These are phyloP conservation scores for Camillea tinctor DNA, from an alignment of 2,329 filamentous ascomycete genomes.

Conservation along the genomic window DNA sequence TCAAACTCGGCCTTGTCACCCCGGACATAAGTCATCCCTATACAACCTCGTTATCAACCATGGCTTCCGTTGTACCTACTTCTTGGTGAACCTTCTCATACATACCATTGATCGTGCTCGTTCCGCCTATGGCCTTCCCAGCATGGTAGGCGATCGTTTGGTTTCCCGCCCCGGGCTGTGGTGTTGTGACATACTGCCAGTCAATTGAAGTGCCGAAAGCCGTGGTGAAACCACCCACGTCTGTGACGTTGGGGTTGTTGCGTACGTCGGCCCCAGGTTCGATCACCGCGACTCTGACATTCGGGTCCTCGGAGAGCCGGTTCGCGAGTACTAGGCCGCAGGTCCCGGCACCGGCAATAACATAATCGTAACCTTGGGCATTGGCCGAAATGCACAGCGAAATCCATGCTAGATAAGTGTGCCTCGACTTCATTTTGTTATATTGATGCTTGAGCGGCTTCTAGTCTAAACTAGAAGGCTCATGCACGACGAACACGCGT, in stretches of 20 bases:
- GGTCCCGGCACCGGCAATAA: constrained; percentile 39
- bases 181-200: constrained; percentile 35
- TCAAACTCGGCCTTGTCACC: constrained; percentile 42
- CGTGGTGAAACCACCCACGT: constrained; percentile 26
- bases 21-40: constrained; percentile 47
- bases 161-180: constrained; percentile 32
- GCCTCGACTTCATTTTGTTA: constrained; percentile 8
- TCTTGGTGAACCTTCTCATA: not conserved
- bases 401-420: constrained; percentile 4
- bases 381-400: not conserved
- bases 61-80: not conserved
- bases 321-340: constrained; percentile 38
- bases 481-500: not conserved
- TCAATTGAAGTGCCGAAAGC: constrained; percentile 32
- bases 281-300: constrained; percentile 35
- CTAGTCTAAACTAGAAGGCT: not conserved
- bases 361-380: constrained; percentile 34
- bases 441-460: not conserved
- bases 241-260: constrained; percentile 34
- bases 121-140: constrained; percentile 41
- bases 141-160: constrained; percentile 34
- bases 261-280: constrained; percentile 38
- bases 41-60: not conserved
- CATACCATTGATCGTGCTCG: constrained; percentile 41
- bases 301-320: constrained; percentile 35